Evolutionary conservation across 306 rosid genomes (phyloP), one percentile per base, ranked within the genome.

Genomic region (Abrus precatorius): DNA sequence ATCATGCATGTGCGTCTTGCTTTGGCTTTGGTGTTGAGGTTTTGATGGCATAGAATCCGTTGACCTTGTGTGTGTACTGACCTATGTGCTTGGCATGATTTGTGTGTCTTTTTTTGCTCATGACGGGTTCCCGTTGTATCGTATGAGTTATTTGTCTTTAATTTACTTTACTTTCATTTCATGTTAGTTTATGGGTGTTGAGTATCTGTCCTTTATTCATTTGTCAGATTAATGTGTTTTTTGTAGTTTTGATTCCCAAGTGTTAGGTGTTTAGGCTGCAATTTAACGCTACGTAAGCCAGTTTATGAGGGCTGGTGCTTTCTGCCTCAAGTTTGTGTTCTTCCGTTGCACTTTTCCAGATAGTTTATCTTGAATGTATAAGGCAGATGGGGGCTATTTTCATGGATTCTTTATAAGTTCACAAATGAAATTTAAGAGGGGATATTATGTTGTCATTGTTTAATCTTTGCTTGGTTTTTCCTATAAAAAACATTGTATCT

Each of bases 1-100:
- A 48, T 47, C 63, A 29, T 73, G 80, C 69, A 56, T 43, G 38
- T 49, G 69, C 68, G 79, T 63, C 65, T 80, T 74, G 68, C 33
- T 60, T 57, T 41, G 44, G 47, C 33, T 61, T 44, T 69, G 75
- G 27, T 40, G 45, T 27, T 61, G 79, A 5, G 27, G 32, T 54
- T 71, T 70, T 55, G 14, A 38, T 49, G 81, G 75, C 41, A 69
- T 60, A 49, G 61, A 32, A 5, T 56, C 10, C 48, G 50, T 79
- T 70, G 75, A 53, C 50, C 49, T 57, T 86, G 60, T 43, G 59
- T 36, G 56, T 32, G 68, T 27, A 9, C 10, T 63, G 20, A 50
- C 64, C 70, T 28, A 11, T 61, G 54, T 48, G 7, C 0, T 77
- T 79, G 20, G 27, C 50, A 36, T 79, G 27, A 1, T 61, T 44